Evolutionary conservation across 106 monocot species (phyloP), one percentile per base, ranked within the genome.

Genomic region (Cymbidium sinense): DNA sequence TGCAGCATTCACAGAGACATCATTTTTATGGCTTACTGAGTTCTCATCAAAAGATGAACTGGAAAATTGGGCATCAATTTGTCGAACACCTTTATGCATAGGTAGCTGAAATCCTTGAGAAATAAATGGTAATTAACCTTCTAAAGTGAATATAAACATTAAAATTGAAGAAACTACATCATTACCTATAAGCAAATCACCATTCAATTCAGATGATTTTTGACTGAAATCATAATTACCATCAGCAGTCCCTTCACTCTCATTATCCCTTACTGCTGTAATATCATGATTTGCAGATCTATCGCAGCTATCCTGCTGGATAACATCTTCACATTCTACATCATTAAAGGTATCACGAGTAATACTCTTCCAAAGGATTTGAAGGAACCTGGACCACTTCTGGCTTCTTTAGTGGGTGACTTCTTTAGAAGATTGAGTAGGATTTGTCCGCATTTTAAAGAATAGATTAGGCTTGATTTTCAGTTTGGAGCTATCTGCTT

Each of bases 391-490:
- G 83, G 9, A 84, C 35, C 50, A 90, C 41, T 75, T 92, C 92
- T 6, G 95, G 95, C 82, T 88, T 95, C 79, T 92, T 90, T 36
- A 92, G 80, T 34, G 79, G 20, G 85, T 41, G 18, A 92, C 72
- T 73, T 92, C 88, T 74, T 73, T 81, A 17, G 72, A 64, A 64
- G 70, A 55, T 70, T 90, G 88, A 78, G 19, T 15, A 34, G 82
- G 36, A 77, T 65, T 83, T 70, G 85, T 83, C 79, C 86, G 86
- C 86, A 87, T 90, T 83, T 92, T 95, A 79, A 92, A 81, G 70
- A 75, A 72, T 61, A 95, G 44, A 52, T 92, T 95, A 2, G 92
- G 88, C 69, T 86, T 90, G 23, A 95, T 76, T 79, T 77, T 88
- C 35, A 95, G 8, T 75, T 83, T 90, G 0, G 82, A 86, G 3